phyloP scores from a whole-genome alignment of 768 basidiomycete species.

The Suillus discolor region DNA sequence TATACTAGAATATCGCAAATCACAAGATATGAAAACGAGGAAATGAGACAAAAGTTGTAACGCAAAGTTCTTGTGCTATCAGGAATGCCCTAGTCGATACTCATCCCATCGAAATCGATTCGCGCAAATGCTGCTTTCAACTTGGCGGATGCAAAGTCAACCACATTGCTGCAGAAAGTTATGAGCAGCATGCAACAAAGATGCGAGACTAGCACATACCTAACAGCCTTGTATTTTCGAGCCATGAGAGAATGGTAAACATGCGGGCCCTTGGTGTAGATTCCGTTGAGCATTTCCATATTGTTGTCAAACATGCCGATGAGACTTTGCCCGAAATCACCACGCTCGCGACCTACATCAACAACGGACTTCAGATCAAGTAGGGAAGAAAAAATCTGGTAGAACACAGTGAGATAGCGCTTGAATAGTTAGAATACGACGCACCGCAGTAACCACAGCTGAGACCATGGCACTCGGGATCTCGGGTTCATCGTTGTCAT shows the following conservation, averaged over 20 bases:
- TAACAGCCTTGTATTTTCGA: background rate
- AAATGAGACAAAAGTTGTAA: background rate
- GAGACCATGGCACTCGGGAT: too few relatives aligned
- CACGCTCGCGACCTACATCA: background rate
- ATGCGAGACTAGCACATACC: background rate
- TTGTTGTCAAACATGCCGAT: background rate
- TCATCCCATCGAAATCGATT: too few relatives aligned
- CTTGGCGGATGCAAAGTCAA: background rate
- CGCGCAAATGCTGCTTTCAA: too few relatives aligned
- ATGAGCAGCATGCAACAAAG: background rate
- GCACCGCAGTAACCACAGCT: too few relatives aligned
- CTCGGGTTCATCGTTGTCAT: too few relatives aligned
- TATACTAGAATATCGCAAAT: background rate
- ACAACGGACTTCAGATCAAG: background rate
- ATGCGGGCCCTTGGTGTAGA: background rate
- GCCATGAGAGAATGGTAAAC: slow-evolving; percentile 1
- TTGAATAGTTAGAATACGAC: too few relatives aligned
- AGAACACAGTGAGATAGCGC: background rate
- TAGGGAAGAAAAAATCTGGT: background rate
- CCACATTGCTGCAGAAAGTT: background rate
- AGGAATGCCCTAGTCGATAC: too few relatives aligned
- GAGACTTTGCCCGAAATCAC: background rate
- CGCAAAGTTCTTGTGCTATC: background rate
- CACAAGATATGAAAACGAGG: background rate
- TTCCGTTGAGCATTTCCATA: background rate